Percentiles rank a stretch among this genome's conserved stretches.
phyloP scores from a whole-genome alignment of 345 rosid species.

The Combretum micranthum region DNA sequence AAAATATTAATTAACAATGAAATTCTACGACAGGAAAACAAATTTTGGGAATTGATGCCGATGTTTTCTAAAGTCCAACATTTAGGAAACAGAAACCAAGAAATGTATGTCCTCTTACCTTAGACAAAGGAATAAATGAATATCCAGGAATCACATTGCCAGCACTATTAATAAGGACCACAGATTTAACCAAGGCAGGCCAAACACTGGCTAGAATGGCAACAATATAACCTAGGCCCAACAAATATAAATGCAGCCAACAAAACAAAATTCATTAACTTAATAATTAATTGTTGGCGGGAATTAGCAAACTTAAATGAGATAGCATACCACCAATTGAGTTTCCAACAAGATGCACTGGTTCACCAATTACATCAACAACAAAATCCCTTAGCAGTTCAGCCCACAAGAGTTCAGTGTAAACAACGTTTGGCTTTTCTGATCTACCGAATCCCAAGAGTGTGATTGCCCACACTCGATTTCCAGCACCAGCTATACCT shows the following conservation, averaged over 20 bases:
- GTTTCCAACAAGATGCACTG: constrained; percentile 78
- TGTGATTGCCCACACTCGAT: constrained; percentile 73
- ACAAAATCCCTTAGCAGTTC: constrained; percentile 79
- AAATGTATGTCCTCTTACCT: constrained; percentile 22
- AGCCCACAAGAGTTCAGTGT: constrained; percentile 86
- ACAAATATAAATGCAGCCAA: constrained; percentile 4
- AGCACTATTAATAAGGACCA: constrained; percentile 66
- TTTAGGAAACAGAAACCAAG: background rate
- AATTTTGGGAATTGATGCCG: background rate
- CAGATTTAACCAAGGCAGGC: constrained; percentile 65
- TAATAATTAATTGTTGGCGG: no score
- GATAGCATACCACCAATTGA: constrained; percentile 71
- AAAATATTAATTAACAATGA: no score
- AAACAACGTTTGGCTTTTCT: constrained; percentile 77
- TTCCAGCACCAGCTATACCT: constrained; percentile 42
- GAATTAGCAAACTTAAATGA: background rate
- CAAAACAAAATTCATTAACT: constrained; percentile 5
- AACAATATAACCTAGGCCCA: constrained; percentile 59
- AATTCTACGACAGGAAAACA: background rate
- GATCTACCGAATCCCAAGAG: constrained; percentile 85
- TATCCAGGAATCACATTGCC: constrained; percentile 64
- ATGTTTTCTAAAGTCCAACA: background rate
- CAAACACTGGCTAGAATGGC: constrained; percentile 55
- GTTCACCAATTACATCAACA: constrained; percentile 68
- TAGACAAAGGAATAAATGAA: constrained; percentile 31